Conservation (phyloP, 2,329 filamentous ascomycete species). For the Scedosporium boydii region DNA sequence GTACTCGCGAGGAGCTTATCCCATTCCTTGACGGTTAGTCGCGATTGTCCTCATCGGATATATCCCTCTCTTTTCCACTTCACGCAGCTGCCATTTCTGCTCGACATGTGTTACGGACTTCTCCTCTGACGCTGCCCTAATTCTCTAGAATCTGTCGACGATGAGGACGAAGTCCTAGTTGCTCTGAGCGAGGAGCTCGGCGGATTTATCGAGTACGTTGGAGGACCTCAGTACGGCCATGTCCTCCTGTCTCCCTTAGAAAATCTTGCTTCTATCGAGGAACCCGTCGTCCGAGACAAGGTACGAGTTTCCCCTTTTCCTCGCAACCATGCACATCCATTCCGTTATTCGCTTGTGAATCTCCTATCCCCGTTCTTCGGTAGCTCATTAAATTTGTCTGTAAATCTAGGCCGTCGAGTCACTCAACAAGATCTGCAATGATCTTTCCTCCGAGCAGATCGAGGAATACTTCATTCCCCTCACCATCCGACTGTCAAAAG, state of each 20-base stretch:
- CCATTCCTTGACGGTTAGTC: conserved; percentile 93
- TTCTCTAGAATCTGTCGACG: conserved; percentile 84
- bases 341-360: background rate
- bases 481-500: conserved; percentile 91
- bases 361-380: background rate
- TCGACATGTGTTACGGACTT: background rate
- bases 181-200: conserved; percentile 95
- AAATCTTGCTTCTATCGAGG: conserved; percentile 96
- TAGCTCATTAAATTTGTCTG: background rate
- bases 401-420: conserved; percentile 79
- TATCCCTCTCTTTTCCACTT: background rate
- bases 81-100: background rate
- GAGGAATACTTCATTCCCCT: conserved; percentile 97
- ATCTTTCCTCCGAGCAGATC: conserved; percentile 84
- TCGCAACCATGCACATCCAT: background rate
- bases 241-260: conserved; percentile 94
- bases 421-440: conserved; percentile 95
- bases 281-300: conserved; percentile 96
- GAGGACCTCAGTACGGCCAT: conserved; percentile 86
- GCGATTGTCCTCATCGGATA: conserved; percentile 11
- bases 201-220: conserved; percentile 94
- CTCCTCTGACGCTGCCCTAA: conserved; percentile 11
- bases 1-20: conserved; percentile 96
- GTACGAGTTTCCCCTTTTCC: conserved; percentile 36
- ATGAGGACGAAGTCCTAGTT: conserved; percentile 96